Conservation (phyloP, 1,284 basidiomycete genomes). For the Gomphus sp. region DNA sequence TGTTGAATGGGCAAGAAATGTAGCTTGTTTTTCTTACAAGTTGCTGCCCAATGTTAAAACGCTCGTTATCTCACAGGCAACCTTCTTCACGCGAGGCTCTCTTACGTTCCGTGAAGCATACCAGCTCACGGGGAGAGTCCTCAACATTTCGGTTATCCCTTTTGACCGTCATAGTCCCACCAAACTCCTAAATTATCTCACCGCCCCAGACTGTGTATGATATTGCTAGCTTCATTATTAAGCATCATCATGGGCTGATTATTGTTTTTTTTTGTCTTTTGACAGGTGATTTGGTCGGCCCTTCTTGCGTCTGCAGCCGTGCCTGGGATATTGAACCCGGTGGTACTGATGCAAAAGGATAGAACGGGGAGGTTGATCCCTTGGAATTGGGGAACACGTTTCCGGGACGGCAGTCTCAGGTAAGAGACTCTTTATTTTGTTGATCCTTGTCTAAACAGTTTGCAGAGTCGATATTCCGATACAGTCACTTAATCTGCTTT, state of each 20-base stretch:
- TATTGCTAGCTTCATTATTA: background rate
- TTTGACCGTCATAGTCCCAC: constrained; percentile 93
- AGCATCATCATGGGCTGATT: background rate
- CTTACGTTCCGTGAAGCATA: constrained; percentile 97
- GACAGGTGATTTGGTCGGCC: constrained; percentile 66
- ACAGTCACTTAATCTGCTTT: constrained; percentile 86
- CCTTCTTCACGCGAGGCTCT: constrained; percentile 90
- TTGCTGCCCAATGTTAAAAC: background rate
- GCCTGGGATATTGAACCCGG: constrained; percentile 78
- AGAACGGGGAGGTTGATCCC: constrained; percentile 78
- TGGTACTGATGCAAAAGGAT: constrained; percentile 90
- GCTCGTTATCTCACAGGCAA: constrained; percentile 30
- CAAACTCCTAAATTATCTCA: constrained; percentile 92
- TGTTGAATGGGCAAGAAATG: constrained; percentile 86
- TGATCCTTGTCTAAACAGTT: background rate
- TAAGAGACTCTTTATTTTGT: constrained; percentile 19
- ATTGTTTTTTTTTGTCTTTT: constrained; percentile 11
- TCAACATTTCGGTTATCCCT: constrained; percentile 95
- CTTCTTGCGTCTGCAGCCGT: constrained; percentile 79
- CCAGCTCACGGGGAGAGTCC: constrained; percentile 81
- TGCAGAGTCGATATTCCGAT: constrained; percentile 89
- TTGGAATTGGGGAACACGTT: constrained; percentile 91
- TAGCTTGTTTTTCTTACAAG: constrained; percentile 20
- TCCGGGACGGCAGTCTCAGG: constrained; percentile 87
- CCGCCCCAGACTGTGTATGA: constrained; percentile 77